A percentile compares a stretch with the other conserved stretches of the same genome.
Conservation (phyloP, 2,329 filamentous ascomycete genomes). For the Coniochaeta prunicola region DNA sequence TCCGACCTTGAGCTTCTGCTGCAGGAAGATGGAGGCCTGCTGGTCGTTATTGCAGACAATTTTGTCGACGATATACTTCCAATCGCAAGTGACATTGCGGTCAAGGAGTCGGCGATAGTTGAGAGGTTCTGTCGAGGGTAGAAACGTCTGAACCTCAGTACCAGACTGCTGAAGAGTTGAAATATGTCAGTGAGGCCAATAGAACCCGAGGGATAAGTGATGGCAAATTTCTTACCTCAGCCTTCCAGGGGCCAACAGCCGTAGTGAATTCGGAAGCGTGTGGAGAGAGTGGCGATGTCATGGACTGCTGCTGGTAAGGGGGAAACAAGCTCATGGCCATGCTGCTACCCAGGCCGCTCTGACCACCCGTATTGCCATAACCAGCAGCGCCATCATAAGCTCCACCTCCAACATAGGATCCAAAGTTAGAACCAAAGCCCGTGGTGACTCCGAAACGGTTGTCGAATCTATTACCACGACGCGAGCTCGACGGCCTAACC, state of each 20-base stretch:
- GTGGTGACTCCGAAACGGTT: constrained; percentile 22
- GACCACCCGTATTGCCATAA: background rate
- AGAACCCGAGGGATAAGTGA: background rate
- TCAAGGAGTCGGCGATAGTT: constrained; percentile 95
- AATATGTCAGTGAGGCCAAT: background rate
- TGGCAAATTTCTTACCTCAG: constrained; percentile 32
- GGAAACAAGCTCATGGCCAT: constrained; percentile 37
- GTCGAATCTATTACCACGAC: constrained; percentile 42
- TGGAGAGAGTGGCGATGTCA: constrained; percentile 62
- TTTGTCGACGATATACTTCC: constrained; percentile 99
- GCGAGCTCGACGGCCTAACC: constrained; percentile 31
- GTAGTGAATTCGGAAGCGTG: constrained; percentile 69
- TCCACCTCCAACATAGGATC: constrained; percentile 22
- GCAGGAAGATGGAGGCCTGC: constrained; percentile 96
- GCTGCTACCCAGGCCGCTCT: constrained; percentile 12
- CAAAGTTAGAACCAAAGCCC: constrained; percentile 26
- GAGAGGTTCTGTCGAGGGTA: constrained; percentile 81
- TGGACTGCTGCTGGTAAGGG: constrained; percentile 45
- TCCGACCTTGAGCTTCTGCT: constrained; percentile 97
- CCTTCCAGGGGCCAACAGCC: constrained; percentile 43
- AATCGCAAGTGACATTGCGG: constrained; percentile 94
- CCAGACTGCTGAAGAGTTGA: constrained; percentile 17
- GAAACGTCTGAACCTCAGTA: constrained; percentile 64
- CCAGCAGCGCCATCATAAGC: background rate
- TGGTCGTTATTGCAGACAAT: constrained; percentile 99